phyloP scores from a whole-genome alignment of 108 stramenopile genomes.

The Cyclotella cryptica region DNA sequence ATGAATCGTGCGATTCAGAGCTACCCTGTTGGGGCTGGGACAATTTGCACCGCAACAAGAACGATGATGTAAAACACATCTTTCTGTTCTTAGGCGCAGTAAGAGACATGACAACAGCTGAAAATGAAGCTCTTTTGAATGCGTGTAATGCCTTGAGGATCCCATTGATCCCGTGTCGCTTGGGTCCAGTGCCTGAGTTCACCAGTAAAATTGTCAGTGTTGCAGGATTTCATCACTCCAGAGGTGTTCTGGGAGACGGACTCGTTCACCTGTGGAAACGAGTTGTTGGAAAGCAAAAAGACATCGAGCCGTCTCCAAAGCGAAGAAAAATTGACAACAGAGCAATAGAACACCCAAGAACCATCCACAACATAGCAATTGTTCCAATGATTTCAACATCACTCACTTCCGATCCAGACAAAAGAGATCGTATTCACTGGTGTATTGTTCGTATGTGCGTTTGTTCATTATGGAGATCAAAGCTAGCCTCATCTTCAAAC shows the following conservation, averaged over 20 bases:
- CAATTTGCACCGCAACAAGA: slow-evolving; percentile 20
- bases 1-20: slow-evolving; percentile 73
- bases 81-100: slow-evolving; percentile 80
- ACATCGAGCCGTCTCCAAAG: background rate
- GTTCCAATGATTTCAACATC: slow-evolving; percentile 50
- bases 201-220: slow-evolving; percentile 79
- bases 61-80: slow-evolving; percentile 24
- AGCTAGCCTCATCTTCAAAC: slow-evolving; percentile 49
- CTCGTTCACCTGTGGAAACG: slow-evolving; percentile 44
- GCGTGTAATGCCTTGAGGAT: slow-evolving; percentile 49
- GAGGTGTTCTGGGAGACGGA: slow-evolving; percentile 38
- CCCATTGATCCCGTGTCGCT: slow-evolving; percentile 64
- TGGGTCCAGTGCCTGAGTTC: slow-evolving; percentile 78
- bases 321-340: slow-evolving; percentile 1
- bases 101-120: slow-evolving; percentile 67
- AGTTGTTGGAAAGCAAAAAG: slow-evolving; percentile 8
- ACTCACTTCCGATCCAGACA: slow-evolving; percentile 45
- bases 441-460: slow-evolving; percentile 74
- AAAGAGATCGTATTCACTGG: slow-evolving; percentile 67
- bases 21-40: slow-evolving; percentile 68
- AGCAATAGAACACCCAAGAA: slow-evolving; percentile 16
- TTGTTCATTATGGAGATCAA: slow-evolving; percentile 74
- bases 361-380: slow-evolving; percentile 58
- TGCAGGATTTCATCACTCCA: slow-evolving; percentile 65
- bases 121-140: slow-evolving; percentile 55